These are phyloP conservation scores for Lentinus brumalis DNA, from an alignment of 768 basidiomycete species.

Conservation along the genomic window DNA sequence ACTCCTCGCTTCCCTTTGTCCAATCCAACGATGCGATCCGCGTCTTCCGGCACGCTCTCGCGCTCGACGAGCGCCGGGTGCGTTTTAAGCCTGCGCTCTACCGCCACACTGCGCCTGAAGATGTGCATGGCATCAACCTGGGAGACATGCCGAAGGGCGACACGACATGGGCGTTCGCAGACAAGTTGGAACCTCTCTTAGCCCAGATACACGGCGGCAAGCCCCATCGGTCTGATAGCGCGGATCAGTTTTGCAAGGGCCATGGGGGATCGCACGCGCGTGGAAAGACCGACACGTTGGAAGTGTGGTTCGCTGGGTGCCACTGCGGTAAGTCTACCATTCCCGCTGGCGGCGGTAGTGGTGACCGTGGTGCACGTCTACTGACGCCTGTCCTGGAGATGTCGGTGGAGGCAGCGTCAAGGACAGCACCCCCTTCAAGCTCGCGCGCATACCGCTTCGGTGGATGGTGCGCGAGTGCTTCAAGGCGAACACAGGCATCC, in stretches of 20 bases:
- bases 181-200: neutral
- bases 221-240: too few species aligned
- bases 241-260: constrained; percentile 8
- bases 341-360: neutral
- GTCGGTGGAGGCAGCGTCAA: constrained; percentile 72
- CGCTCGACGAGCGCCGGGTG: constrained; percentile 69
- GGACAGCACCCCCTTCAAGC: constrained; percentile 56
- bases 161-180: constrained; percentile 6
- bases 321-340: constrained; percentile 57
- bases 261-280: neutral
- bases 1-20: constrained; percentile 61
- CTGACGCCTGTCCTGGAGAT: constrained; percentile 40
- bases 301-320: constrained; percentile 82
- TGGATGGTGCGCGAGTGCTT: constrained; percentile 54
- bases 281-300: constrained; percentile 58
- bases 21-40: constrained; percentile 61
- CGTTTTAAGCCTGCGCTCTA: constrained; percentile 45
- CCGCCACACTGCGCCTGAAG: constrained; percentile 33
- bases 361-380: too few species aligned
- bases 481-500: constrained; percentile 49
- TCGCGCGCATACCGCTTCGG: constrained; percentile 71
- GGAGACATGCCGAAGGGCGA: constrained; percentile 47
- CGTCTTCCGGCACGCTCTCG: constrained; percentile 69
- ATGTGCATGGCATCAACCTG: constrained; percentile 47
- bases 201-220: too few species aligned